Evolutionary conservation across 2,329 filamentous ascomycete genomes (phyloP), one percentile per base, ranked within the genome.

Genomic region (Thyridium curvatum): DNA sequence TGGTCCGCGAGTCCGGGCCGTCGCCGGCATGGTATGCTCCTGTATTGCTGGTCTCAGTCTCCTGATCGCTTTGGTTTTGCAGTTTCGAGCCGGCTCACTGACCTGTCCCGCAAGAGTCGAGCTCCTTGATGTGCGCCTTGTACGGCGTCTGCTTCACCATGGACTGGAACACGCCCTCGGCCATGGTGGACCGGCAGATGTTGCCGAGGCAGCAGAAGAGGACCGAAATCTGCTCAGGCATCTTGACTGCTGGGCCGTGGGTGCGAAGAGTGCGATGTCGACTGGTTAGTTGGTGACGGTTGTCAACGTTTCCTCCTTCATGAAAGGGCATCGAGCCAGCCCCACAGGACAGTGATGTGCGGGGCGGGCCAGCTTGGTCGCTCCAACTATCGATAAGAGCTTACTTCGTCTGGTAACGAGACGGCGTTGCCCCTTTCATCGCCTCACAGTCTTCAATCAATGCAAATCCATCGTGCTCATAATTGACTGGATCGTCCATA

Each of bases 181-280:
- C 88, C 93, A 98, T 97, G 26, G 93, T 86, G 8, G 89, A 95
- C 44, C 77, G 73, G 59, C 89, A 98, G 55, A 97, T 97, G 64
- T 98, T 98, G 60, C 93, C 93, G 28, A 97, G 74, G 65, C 93
- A 98, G 51, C 97, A 91, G 58, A 97, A 97, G 38, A 97, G 77
- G 30, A 97, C 84, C 3, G 83, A 89, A 39, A 86, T 47, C 36
- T 49, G 47, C 18, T 56, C 52, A 12, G 50, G 14, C 53, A 57
- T 58, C n/a, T 28, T 34, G n/a, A 26, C 7, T 4, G 7, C 7
- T 12, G 32, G 8, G 4, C 32, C 7, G 4, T 4, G 9, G 21
- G 10, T 10, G 10, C 21, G 14, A 12, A 18, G 14, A 10, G 12
- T 13, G 14, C 18, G 18, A 28, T 18, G 35, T 30, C 10, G 35